Base-by-base conservation (phyloP, 2,329 filamentous ascomycete genomes). In the Aspergillus candidus region DNA sequence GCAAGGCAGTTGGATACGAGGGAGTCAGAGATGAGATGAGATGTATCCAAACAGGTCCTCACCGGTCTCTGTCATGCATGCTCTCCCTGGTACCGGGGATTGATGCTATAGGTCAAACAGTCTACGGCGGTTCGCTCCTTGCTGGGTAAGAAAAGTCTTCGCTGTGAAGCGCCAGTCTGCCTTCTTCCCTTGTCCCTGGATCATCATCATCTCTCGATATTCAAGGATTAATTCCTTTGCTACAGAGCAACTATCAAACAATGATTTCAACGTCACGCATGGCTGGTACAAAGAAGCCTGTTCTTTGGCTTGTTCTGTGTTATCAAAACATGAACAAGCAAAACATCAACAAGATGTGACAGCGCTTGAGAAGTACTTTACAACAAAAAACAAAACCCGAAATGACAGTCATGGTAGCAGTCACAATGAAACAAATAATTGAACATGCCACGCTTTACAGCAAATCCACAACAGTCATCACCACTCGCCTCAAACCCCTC, bases 31-130 rank as follows among this genome's bases (percentile, higher is more conserved):
- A 36, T 37, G 44, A 35, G 40, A 47, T 44, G 40, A 22, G 36
- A 45, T 43, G 32, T 41, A 40, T 46, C 42, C 8, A 41, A 47
- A 35, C 22, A 8, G 8, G 6, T 4, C 15, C 15, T 22, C 18
- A 6, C 18, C 18, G 18, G 18, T 22, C 22, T 27, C 3, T 3
- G 22, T 10, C 22, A 22, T 22, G 38, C 35, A 17, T 29, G n/a
- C 41, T n/a, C n/a, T n/a, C n/a, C n/a, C n/a, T n/a, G n/a, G 43
- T 36, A 45, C 41, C 41, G 32, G 42, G 32, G 35, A 11, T 40
- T 11, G 29, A 12, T 11, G 15, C 4, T 13, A 18, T 37, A 42
- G 29, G n/a, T 32, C 34, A 7, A 27, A 27, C 6, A 8, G 22
- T 7, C 6, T 27, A 10, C 18, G 6, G 22, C 10, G 22, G 22